A percentile compares a stretch with the other conserved stretches of the same genome.
Evolutionary conservation across 1,284 basidiomycete species (phyloP).

Genomic region (Trametes versicolor): DNA sequence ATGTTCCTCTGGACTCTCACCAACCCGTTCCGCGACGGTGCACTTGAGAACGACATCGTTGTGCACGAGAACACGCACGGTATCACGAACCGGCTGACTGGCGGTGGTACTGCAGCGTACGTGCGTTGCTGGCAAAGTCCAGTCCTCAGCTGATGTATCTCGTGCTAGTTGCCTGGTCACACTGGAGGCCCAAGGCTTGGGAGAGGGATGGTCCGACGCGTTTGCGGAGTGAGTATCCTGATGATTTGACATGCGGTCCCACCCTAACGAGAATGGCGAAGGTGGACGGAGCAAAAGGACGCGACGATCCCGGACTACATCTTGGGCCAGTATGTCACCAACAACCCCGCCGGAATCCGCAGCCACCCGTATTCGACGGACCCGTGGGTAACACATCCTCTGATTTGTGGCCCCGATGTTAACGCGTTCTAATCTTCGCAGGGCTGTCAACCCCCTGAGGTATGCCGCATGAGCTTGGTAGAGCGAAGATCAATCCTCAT

Average conservation of each 20-base stretch:
- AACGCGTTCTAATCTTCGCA: background rate
- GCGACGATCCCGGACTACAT: conserved; percentile 51
- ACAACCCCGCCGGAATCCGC: conserved; percentile 48
- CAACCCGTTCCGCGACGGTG: conserved; percentile 54
- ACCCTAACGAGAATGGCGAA: conserved; percentile 1
- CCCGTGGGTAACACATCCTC: conserved; percentile 35
- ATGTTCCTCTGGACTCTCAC: conserved; percentile 55
- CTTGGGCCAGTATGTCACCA: conserved; percentile 50
- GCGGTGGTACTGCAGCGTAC: conserved; percentile 55
- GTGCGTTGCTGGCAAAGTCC: too few relatives aligned
- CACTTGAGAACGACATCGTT: conserved; percentile 61
- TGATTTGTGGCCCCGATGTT: background rate
- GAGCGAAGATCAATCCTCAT: too few relatives aligned
- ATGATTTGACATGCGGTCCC: background rate
- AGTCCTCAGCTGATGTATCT: too few relatives aligned
- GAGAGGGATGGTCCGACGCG: conserved; percentile 67
- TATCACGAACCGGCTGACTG: conserved; percentile 60
- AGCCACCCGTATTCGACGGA: conserved; percentile 54
- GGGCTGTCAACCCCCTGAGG: conserved; percentile 26
- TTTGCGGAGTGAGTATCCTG: conserved; percentile 53
- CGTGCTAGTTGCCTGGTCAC: conserved; percentile 53
- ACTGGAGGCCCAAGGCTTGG: conserved; percentile 58
- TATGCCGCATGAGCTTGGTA: too few relatives aligned
- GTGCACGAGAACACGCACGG: conserved; percentile 61
- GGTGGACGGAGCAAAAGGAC: conserved; percentile 52